Base-by-base conservation (phyloP, 2,329 filamentous ascomycete species). In the Curvularia eragrostidis region DNA sequence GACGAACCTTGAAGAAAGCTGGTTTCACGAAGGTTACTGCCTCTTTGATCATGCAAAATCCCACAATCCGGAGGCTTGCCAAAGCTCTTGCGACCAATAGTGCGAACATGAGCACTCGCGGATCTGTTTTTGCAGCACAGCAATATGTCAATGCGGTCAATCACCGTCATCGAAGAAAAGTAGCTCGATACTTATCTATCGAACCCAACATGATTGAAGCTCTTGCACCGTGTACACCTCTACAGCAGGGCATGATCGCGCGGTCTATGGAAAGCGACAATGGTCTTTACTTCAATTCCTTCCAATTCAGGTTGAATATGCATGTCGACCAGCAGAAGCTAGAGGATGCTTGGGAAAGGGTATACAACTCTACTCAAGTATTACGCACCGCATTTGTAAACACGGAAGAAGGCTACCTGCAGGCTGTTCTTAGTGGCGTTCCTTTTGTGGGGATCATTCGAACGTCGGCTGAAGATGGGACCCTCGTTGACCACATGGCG, bases 231-330 rank as follows among this genome's bases (percentile, higher is more conserved):
- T 97, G 93, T 71, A 96, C 93, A 0, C 85, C 93, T 0, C 79
- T 97, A 1, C 93, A 97, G 69, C 87, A 94, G 72, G 93, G 93
- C 0, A 94, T 97, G 80, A 86, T 97, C 48, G 89, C 89, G 5
- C 84, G 87, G 48, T 88, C 87, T 23, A 72, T 90, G 36, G 84
- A 86, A 9, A 86, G 80, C 18, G 77, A 82, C 0, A 72, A 79
- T 0, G 80, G 82, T 0, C 77, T 89, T 0, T 97, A 97, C 71
- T 96, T 94, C 74, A 93, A 93, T 55, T 81, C 82, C 0, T 96
- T 97, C 69, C 77, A 76, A 0, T 87, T 94, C 42, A 65, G 78
- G 0, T 75, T 96, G 0, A 54, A 74, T 0, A 55, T 74, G 0
- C 59, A 73, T 0, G 70, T 85, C 5, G 81, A 86, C n/a, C 36